Evolutionary conservation across 345 rosid genomes (phyloP), one percentile per base, ranked within the genome.

Genomic region (Sonneratia alba): DNA sequence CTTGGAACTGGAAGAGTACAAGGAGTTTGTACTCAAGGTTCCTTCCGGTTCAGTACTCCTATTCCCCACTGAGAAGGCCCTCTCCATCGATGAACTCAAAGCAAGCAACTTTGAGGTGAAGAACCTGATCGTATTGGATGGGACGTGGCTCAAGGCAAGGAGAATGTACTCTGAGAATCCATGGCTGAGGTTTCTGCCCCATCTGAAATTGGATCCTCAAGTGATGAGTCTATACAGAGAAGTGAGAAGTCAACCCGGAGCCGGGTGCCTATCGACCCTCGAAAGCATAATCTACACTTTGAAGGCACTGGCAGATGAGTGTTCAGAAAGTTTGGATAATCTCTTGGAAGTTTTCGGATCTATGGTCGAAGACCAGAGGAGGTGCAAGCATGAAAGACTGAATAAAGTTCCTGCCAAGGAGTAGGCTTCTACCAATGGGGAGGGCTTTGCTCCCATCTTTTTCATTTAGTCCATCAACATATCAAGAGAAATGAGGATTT

Each of bases 111-210:
- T 81, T 15, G 75, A 85, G 70, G 83, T 85, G 64, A 86, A 77
- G 83, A 91, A 86, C 72, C 83, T 93, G 85, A 84, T 93, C 64
- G 96, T 88, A 71, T 80, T 93, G 67, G 97, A 93, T 61, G 98
- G 96, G 72, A 93, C 97, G 0, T 91, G 94, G 98, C 72, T 86
- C 0, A 93, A 93, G 83, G 98, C 96, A 0, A 86, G 79, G 75
- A 86, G 94, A 68, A 81, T 91, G 79, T 91, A 88, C 74, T 77
- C 80, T 6, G 98, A 93, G 85, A 87, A 89, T 68, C 97, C 96
- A 19, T 91, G 98, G 98, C 79, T 93, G 80, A 89, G 83, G 84
- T 53, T 93, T 68, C 72, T 89, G 89, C 86, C 88, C 0, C 98
- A 93, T 75, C 70, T 91, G 79, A 89, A 82, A 81, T 82, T 91